Evolutionary conservation across 2,329 filamentous ascomycete species (phyloP).

Genomic region (Neopestalotiopsis sp.): DNA sequence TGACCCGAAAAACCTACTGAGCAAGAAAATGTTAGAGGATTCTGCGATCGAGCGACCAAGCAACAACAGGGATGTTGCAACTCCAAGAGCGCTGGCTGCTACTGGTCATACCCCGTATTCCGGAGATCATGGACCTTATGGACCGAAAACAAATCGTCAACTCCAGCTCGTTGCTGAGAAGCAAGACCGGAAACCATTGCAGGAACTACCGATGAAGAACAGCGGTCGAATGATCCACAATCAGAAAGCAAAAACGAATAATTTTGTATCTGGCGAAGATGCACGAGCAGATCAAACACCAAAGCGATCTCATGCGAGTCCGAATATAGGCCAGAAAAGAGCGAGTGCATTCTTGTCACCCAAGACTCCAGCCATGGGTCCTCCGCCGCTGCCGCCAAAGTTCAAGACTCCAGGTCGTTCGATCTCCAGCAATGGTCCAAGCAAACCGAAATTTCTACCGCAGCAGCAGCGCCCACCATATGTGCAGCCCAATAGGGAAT

Average conservation of each 20-base stretch:
- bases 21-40: background rate
- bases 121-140: background rate
- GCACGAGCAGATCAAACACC: background rate
- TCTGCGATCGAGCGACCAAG: background rate
- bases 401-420: slow-evolving; percentile 24
- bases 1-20: background rate
- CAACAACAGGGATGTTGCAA: background rate
- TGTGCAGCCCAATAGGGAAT: background rate
- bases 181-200: background rate
- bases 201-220: background rate
- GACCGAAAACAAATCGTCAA: background rate
- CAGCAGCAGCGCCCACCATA: slow-evolving; percentile 21
- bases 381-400: slow-evolving; percentile 31
- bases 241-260: background rate
- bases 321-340: background rate
- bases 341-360: slow-evolving; percentile 3
- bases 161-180: background rate
- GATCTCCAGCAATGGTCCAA: slow-evolving; percentile 16
- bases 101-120: background rate
- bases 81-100: background rate
- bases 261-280: background rate
- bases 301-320: background rate
- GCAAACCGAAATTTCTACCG: slow-evolving; percentile 26
- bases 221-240: no score
- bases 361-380: slow-evolving; percentile 29